Percentiles rank a stretch among this genome's conserved stretches.
Conservation (phyloP, 148 eudicot species). For the Camellia japonica region DNA sequence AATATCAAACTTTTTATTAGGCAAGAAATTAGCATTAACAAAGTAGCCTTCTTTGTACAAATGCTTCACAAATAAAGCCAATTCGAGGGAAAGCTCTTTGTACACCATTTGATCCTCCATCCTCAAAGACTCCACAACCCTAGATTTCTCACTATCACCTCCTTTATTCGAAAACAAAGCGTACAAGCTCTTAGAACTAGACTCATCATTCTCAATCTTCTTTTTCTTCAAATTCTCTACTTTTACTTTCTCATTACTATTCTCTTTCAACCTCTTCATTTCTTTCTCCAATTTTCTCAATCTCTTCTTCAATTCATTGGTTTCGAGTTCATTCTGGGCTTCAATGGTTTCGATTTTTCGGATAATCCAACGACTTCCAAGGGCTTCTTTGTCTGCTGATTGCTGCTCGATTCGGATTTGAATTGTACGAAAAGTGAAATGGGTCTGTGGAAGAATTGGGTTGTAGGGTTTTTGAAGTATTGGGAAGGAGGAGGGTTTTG, state of each 20-base stretch:
- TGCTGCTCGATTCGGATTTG: conserved; percentile 1
- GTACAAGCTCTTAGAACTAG: conserved; percentile 26
- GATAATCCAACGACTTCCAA: conserved; percentile 46
- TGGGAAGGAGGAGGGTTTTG: neutral
- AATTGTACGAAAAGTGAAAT: conserved; percentile 23
- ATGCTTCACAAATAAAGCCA: conserved; percentile 41
- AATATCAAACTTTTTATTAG: conserved; percentile 37
- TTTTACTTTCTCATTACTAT: neutral
- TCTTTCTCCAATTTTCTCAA: conserved; percentile 42
- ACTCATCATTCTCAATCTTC: neutral
- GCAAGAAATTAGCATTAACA: conserved; percentile 42
- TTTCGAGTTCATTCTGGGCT: conserved; percentile 12
- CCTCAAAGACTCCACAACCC: conserved; percentile 10
- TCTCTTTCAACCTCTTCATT: conserved; percentile 26
- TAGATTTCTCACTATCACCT: neutral
- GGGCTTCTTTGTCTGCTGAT: conserved; percentile 28
- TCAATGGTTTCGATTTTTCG: conserved; percentile 12
- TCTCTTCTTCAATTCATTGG: conserved; percentile 26
- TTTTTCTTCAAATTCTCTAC: neutral
- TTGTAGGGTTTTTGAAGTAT: neutral
- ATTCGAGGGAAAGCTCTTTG: conserved; percentile 53
- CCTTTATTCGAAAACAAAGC: conserved; percentile 26
- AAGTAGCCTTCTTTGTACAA: conserved; percentile 58
- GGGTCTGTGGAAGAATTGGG: conserved; percentile 20
- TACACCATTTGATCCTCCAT: conserved; percentile 29